These are phyloP conservation scores for Lactarius akahatsu DNA, from an alignment of 768 basidiomycete genomes.

Conservation along the genomic window DNA sequence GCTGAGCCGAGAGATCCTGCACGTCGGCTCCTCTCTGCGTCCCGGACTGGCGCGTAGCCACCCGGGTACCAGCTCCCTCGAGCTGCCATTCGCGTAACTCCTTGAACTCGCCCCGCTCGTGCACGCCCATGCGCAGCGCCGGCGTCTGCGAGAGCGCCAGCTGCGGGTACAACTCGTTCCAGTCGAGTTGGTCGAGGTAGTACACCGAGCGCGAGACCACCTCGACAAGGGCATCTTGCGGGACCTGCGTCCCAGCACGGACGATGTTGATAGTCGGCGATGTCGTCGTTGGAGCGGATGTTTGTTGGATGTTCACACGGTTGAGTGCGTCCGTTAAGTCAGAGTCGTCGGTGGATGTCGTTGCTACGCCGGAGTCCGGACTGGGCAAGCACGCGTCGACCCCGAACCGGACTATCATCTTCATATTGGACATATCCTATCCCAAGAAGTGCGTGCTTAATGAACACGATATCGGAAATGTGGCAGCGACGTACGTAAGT, in stretches of 20 bases:
- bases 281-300: background rate
- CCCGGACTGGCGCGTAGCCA: conserved; percentile 1
- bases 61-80: conserved; percentile 16
- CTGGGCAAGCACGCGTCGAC: conserved; percentile 43
- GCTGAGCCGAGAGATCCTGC: conserved; percentile 9
- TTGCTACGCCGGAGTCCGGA: background rate
- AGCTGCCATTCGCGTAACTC: conserved; percentile 46
- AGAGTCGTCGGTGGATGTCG: conserved; percentile 24
- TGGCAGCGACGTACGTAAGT: conserved; percentile 50
- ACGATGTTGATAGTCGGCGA: conserved; percentile 10
- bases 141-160: conserved; percentile 67
- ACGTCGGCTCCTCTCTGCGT: background rate
- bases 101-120: conserved; percentile 53
- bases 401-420: conserved; percentile 57
- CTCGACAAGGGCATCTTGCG: conserved; percentile 34
- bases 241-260: conserved; percentile 21
- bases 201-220: conserved; percentile 35
- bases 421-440: conserved; percentile 58
- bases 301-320: conserved; percentile 22
- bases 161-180: conserved; percentile 64
- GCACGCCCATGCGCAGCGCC: conserved; percentile 58
- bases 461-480: background rate
- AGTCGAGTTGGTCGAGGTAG: conserved; percentile 41
- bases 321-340: conserved; percentile 28
- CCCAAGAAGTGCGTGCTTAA: background rate